Conservation (phyloP, 2,329 filamentous ascomycete genomes). For the Talaromyces marneffei region DNA sequence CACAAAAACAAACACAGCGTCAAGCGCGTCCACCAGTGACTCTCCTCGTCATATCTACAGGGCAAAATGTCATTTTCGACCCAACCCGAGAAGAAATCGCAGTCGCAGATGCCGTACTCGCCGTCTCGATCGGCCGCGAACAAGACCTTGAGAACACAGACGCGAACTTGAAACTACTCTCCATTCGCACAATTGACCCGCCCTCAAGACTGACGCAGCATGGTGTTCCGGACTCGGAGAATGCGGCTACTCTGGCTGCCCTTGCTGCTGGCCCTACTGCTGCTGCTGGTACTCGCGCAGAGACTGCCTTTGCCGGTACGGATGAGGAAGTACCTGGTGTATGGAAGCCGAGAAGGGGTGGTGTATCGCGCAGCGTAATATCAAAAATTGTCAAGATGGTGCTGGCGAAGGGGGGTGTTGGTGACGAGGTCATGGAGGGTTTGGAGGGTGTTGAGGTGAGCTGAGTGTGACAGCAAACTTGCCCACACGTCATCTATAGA, state of each 20-base stretch:
- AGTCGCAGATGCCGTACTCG: slow-evolving; percentile 83
- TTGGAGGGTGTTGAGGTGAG: slow-evolving; percentile 63
- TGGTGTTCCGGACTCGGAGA: slow-evolving; percentile 60
- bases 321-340: slow-evolving; percentile 60
- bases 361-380: slow-evolving; percentile 69
- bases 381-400: slow-evolving; percentile 70
- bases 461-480: slow-evolving; percentile 31
- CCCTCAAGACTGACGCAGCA: slow-evolving; percentile 67
- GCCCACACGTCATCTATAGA: not conserved
- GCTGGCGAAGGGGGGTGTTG: slow-evolving; percentile 70
- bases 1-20: slow-evolving; percentile 14
- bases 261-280: slow-evolving; percentile 34
- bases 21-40: slow-evolving; percentile 71
- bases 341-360: slow-evolving; percentile 80
- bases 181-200: slow-evolving; percentile 68
- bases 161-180: slow-evolving; percentile 52
- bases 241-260: slow-evolving; percentile 47
- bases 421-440: slow-evolving; percentile 77
- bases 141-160: slow-evolving; percentile 13
- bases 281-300: slow-evolving; percentile 38
- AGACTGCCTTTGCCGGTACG: slow-evolving; percentile 46
- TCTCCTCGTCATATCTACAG: slow-evolving; percentile 80
- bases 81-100: slow-evolving; percentile 85
- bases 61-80: slow-evolving; percentile 88
- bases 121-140: slow-evolving; percentile 63